Percentiles rank a stretch among this genome's conserved stretches.
Evolutionary conservation across 768 basidiomycete species (phyloP).

Genomic region (Hemileccinum rubropunctum): DNA sequence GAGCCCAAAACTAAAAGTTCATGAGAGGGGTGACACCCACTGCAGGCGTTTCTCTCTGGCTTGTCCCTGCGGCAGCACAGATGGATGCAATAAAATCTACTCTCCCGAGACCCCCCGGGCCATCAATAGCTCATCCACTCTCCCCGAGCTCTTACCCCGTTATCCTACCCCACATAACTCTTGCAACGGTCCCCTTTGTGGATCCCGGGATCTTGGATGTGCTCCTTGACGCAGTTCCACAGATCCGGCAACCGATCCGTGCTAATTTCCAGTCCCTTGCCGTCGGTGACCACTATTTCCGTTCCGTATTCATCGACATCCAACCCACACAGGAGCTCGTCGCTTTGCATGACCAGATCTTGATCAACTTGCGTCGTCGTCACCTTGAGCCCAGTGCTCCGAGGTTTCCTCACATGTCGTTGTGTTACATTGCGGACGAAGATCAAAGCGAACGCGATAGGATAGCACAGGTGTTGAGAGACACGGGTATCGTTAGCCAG

Average conservation of each 20-base stretch:
- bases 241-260: conserved; percentile 32
- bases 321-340: conserved; percentile 43
- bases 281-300: conserved; percentile 63
- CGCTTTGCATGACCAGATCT: conserved; percentile 48
- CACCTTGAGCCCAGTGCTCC: conserved; percentile 48
- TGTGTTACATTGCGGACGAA: conserved; percentile 70
- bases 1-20: background rate
- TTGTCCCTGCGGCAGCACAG: conserved; percentile 54
- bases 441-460: conserved; percentile 54
- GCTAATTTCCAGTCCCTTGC: conserved; percentile 53
- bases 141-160: conserved; percentile 50
- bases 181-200: conserved; percentile 41
- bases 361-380: conserved; percentile 32
- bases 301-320: conserved; percentile 63
- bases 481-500: conserved; percentile 33
- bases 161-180: conserved; percentile 72
- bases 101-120: conserved; percentile 47
- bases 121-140: conserved; percentile 12
- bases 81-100: conserved; percentile 41
- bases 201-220: conserved; percentile 4
- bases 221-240: conserved; percentile 41
- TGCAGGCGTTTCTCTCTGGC: conserved; percentile 65
- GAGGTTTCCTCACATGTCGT: conserved; percentile 66
- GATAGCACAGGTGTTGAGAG: conserved; percentile 43
- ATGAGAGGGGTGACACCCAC: background rate